Conservation (phyloP, 176 grass and related monocot genomes). For the Hordeum marinum region DNA sequence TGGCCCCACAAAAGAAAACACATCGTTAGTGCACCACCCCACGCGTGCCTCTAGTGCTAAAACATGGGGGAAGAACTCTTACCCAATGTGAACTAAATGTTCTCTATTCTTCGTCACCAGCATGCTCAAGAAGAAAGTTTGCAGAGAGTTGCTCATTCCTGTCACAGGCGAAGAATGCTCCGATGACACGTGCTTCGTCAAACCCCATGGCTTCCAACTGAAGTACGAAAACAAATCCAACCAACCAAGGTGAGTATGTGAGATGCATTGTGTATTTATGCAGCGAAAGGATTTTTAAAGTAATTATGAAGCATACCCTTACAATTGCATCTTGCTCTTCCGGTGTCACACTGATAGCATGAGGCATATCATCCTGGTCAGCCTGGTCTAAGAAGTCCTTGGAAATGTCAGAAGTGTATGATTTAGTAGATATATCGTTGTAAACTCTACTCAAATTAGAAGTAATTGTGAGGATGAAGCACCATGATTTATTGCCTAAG, state of each 20-base stretch:
- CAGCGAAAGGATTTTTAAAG: background rate
- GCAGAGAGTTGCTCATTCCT: slow-evolving; percentile 88
- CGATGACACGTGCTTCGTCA: slow-evolving; percentile 67
- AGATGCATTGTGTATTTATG: background rate
- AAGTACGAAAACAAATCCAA: slow-evolving; percentile 1
- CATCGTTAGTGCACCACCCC: background rate
- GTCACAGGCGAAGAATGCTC: slow-evolving; percentile 89
- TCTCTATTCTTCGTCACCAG: slow-evolving; percentile 72
- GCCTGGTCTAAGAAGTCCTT: slow-evolving; percentile 75
- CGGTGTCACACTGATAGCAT: slow-evolving; percentile 78
- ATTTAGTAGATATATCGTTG: background rate
- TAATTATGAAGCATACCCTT: slow-evolving; percentile 49
- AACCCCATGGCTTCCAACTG: slow-evolving; percentile 96
- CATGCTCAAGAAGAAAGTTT: slow-evolving; percentile 93
- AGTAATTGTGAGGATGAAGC: background rate
- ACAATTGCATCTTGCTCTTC: slow-evolving; percentile 85
- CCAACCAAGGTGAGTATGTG: background rate
- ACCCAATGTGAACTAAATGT: background rate
- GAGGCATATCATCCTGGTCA: slow-evolving; percentile 88
- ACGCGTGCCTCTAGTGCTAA: background rate
- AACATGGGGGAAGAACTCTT: background rate
- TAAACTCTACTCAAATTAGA: background rate
- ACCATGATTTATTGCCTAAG: background rate
- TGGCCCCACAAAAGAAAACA: background rate
- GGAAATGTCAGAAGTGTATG: background rate